These are phyloP conservation scores for Zhuliangozyma parablackwelliae DNA, from an alignment of 1,139 yeast species.

Conservation along the genomic window DNA sequence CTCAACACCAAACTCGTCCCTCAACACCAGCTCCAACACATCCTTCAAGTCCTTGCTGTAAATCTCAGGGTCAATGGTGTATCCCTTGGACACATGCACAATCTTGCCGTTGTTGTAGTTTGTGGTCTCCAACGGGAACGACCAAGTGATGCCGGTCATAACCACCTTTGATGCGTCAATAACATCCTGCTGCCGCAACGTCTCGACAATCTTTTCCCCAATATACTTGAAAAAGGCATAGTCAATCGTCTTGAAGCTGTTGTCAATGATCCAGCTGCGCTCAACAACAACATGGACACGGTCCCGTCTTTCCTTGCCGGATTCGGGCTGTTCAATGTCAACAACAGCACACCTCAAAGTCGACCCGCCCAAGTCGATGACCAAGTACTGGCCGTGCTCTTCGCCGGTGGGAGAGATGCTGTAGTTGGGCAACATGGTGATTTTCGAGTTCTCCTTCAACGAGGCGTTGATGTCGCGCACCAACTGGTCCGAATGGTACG, in stretches of 20 bases:
- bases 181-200: slow-evolving; percentile 24
- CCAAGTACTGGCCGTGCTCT: slow-evolving; percentile 42
- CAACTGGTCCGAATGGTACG: slow-evolving; percentile 14
- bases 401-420: slow-evolving; percentile 39
- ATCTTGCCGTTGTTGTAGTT: slow-evolving; percentile 43
- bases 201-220: slow-evolving; percentile 29
- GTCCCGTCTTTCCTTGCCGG: slow-evolving; percentile 11
- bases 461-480: slow-evolving; percentile 27
- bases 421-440: slow-evolving; percentile 47
- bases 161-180: slow-evolving; percentile 18
- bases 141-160: slow-evolving; percentile 53
- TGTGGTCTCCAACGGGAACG: slow-evolving; percentile 49
- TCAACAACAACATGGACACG: slow-evolving; percentile 29
- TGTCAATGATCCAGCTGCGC: slow-evolving; percentile 38
- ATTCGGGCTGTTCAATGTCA: slow-evolving; percentile 20
- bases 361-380: slow-evolving; percentile 54
- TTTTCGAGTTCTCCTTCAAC: slow-evolving; percentile 21
- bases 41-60: slow-evolving; percentile 37
- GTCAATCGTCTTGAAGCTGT: slow-evolving; percentile 36
- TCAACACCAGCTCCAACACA: slow-evolving; percentile 31
- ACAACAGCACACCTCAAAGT: slow-evolving; percentile 48
- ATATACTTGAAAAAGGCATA: slow-evolving; percentile 37
- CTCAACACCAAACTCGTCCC: slow-evolving; percentile 18
- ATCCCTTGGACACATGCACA: slow-evolving; percentile 50
- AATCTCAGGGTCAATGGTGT: slow-evolving; percentile 36